A percentile compares a stretch with the other conserved stretches of the same genome.
These are phyloP conservation scores for Thielaviopsis euricoi DNA, from an alignment of 2,329 filamentous ascomycete genomes.

Conservation along the genomic window DNA sequence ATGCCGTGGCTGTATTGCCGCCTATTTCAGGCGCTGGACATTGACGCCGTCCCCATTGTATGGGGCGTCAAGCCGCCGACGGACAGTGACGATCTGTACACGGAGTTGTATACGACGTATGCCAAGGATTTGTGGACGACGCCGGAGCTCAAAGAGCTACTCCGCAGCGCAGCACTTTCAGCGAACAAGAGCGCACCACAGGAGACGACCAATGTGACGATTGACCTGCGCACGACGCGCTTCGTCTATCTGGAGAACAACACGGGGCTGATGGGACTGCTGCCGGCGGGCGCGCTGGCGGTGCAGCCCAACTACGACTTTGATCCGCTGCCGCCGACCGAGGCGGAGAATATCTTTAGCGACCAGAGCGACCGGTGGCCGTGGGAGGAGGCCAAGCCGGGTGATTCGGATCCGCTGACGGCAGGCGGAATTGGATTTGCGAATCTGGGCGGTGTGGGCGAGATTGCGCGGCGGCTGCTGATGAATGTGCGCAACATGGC, in stretches of 20 bases:
- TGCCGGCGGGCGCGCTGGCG: conserved; percentile 49
- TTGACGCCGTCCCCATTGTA: conserved; percentile 62
- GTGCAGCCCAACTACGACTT: conserved; percentile 55
- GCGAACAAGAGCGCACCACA: conserved; percentile 13
- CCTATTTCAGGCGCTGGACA: conserved; percentile 63
- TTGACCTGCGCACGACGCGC: conserved; percentile 36
- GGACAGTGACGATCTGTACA: conserved; percentile 47
- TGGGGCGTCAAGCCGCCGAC: conserved; percentile 61
- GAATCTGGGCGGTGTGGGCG: conserved; percentile 5
- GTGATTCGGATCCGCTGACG: conserved; percentile 15
- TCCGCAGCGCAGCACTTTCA: conserved; percentile 47
- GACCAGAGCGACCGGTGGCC: conserved; percentile 25
- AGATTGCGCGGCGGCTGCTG: conserved; percentile 10
- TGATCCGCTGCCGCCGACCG: conserved; percentile 61
- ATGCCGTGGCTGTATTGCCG: conserved; percentile 75
- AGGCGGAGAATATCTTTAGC: conserved; percentile 35
- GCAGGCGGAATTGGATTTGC: conserved; percentile 9
- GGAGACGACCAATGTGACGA: conserved; percentile 19
- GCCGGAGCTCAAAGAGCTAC: conserved; percentile 48
- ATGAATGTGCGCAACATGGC: conserved; percentile 7
- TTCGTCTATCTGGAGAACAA: conserved; percentile 67
- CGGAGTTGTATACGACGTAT: conserved; percentile 58
- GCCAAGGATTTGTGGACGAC: conserved; percentile 79
- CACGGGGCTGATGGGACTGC: conserved; percentile 49
- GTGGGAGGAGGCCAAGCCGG: conserved; percentile 19